Evolutionary conservation across 1,139 yeast genomes (phyloP).

Genomic region (Pneumocystis jirovecii): DNA sequence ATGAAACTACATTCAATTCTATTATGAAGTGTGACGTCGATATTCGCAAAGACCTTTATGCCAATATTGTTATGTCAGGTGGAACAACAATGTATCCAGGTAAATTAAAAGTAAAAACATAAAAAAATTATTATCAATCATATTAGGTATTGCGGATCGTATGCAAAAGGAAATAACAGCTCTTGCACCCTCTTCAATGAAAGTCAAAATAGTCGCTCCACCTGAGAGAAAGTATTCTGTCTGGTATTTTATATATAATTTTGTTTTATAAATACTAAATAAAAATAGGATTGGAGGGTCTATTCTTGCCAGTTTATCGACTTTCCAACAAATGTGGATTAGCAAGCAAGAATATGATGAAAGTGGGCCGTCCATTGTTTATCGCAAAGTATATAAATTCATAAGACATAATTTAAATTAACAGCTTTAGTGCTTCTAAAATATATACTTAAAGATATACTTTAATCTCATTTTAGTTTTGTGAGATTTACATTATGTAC

Average conservation of each 20-base stretch:
- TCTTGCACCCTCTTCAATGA: slow-evolving; percentile 98
- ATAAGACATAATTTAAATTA: neutral
- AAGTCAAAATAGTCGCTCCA: slow-evolving; percentile 98
- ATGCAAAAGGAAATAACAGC: slow-evolving; percentile 99
- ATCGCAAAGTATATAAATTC: slow-evolving; percentile 49
- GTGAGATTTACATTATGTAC: neutral
- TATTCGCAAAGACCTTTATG: slow-evolving; percentile 97
- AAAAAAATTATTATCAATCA: slow-evolving; percentile 96
- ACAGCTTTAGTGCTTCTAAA: neutral
- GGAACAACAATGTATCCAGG: slow-evolving; percentile 30
- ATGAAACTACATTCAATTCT: slow-evolving; percentile 98
- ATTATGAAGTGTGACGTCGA: slow-evolving; percentile 98
- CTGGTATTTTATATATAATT: slow-evolving; percentile 35
- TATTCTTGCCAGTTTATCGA: slow-evolving; percentile 92
- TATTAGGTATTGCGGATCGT: slow-evolving; percentile 99
- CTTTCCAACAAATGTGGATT: slow-evolving; percentile 99
- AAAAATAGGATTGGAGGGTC: slow-evolving; percentile 72
- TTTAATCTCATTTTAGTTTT: neutral
- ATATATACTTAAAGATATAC: neutral
- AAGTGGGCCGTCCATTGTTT: slow-evolving; percentile 99
- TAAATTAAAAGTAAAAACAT: slow-evolving; percentile 32
- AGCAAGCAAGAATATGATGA: slow-evolving; percentile 99
- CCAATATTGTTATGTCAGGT: slow-evolving; percentile 97
- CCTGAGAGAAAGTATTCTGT: slow-evolving; percentile 99
- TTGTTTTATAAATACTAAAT: neutral